phyloP scores from a whole-genome alignment of 1,139 yeast genomes.

The Pneumocystis murina region DNA sequence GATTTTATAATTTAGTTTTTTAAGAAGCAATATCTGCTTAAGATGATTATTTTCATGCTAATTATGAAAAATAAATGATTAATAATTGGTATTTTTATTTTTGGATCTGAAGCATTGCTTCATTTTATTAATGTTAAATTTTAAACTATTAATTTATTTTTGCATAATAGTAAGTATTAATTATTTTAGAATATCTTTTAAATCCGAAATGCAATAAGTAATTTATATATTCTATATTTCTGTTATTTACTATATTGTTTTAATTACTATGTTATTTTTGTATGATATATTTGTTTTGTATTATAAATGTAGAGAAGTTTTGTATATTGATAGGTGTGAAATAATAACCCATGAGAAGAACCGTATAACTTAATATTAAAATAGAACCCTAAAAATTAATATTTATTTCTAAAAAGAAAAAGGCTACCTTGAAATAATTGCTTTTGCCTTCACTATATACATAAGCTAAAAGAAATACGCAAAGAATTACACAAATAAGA shows the following conservation, averaged over 20 bases:
- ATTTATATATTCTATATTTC: neutral
- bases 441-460: conserved; percentile 94
- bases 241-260: neutral
- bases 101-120: neutral
- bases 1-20: neutral
- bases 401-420: neutral
- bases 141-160: neutral
- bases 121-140: neutral
- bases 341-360: conserved; percentile 70
- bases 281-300: neutral
- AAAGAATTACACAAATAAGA: conserved; percentile 65
- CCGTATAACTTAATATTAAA: conserved; percentile 61
- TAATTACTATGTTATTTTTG: neutral
- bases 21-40: neutral
- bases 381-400: conserved; percentile 44
- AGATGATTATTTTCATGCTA: neutral
- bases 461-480: conserved; percentile 81
- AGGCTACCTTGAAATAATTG: conserved; percentile 57
- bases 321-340: conserved; percentile 28
- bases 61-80: neutral
- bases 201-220: neutral
- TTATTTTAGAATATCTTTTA: neutral
- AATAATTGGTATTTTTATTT: neutral
- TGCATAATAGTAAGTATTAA: neutral
- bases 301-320: neutral